Conservation (phyloP, 768 basidiomycete species). For the Neoboletus magnificus region DNA sequence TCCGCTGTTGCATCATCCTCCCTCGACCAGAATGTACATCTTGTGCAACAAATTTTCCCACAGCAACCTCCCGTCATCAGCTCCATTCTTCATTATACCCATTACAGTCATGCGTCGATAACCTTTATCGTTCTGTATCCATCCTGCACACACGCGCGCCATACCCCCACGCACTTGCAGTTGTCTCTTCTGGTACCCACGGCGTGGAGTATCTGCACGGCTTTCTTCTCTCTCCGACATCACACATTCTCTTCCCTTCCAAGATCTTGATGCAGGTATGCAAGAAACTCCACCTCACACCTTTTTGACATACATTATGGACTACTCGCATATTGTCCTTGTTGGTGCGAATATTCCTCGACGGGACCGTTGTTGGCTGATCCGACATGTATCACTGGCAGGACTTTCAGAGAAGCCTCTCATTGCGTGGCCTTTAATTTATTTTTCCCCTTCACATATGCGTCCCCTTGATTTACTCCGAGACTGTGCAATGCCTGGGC, state of each 20-base stretch:
- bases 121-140: conserved; percentile 35
- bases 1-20: conserved; percentile 3
- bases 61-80: conserved; percentile 9
- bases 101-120: conserved; percentile 28
- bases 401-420: conserved; percentile 21
- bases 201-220: conserved; percentile 15
- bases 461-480: not conserved
- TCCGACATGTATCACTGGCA: conserved; percentile 11
- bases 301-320: conserved; percentile 30
- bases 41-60: conserved; percentile 20
- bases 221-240: conserved; percentile 9
- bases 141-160: conserved; percentile 28
- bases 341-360: conserved; percentile 16
- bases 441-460: conserved; percentile 10
- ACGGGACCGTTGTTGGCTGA: conserved; percentile 17
- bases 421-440: conserved; percentile 23
- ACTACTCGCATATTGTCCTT: conserved; percentile 25
- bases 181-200: conserved; percentile 17
- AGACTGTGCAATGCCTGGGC: conserved; percentile 1
- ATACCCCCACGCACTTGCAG: conserved; percentile 23
- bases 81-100: conserved; percentile 23
- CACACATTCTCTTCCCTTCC: conserved; percentile 13
- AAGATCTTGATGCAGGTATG: conserved; percentile 17
- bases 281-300: conserved; percentile 18
- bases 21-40: conserved; percentile 17